These are phyloP conservation scores for Aristolochia fimbriata DNA, from an alignment of 164 flowering plant species.

Conservation along the genomic window DNA sequence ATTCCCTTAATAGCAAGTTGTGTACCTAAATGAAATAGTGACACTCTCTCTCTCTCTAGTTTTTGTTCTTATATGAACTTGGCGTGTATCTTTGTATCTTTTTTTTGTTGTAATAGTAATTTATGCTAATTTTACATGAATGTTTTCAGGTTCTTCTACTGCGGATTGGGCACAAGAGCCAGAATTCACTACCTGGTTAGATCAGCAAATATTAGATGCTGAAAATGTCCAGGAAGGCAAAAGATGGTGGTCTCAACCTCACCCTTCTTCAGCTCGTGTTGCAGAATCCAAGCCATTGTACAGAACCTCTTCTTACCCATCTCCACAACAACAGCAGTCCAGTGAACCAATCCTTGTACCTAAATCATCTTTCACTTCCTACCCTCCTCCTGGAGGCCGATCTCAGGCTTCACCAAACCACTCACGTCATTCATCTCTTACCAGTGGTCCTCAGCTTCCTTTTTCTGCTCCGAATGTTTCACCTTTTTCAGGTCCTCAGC, in stretches of 20 bases:
- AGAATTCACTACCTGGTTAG: conserved; percentile 51
- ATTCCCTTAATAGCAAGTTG: neutral
- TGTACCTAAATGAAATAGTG: too few relatives aligned
- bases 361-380: conserved; percentile 58
- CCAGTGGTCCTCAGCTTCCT: conserved; percentile 39
- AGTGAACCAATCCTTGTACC: conserved; percentile 62
- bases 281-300: conserved; percentile 48
- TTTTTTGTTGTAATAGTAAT: too few relatives aligned
- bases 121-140: too few relatives aligned
- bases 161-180: conserved; percentile 58
- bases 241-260: conserved; percentile 76
- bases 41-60: too few relatives aligned
- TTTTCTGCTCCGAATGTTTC: conserved; percentile 43
- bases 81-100: too few relatives aligned
- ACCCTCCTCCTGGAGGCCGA: conserved; percentile 67
- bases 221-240: conserved; percentile 39
- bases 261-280: conserved; percentile 23
- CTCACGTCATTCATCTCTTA: conserved; percentile 24
- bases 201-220: conserved; percentile 35
- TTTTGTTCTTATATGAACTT: too few relatives aligned
- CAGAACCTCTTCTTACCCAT: conserved; percentile 86
- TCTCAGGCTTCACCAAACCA: conserved; percentile 51
- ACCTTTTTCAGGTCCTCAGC: conserved; percentile 44
- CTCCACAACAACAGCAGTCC: conserved; percentile 33
- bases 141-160: conserved; percentile 53